phyloP scores from a whole-genome alignment of 1,284 basidiomycete species.

The Ganoderma leucocontextum region DNA sequence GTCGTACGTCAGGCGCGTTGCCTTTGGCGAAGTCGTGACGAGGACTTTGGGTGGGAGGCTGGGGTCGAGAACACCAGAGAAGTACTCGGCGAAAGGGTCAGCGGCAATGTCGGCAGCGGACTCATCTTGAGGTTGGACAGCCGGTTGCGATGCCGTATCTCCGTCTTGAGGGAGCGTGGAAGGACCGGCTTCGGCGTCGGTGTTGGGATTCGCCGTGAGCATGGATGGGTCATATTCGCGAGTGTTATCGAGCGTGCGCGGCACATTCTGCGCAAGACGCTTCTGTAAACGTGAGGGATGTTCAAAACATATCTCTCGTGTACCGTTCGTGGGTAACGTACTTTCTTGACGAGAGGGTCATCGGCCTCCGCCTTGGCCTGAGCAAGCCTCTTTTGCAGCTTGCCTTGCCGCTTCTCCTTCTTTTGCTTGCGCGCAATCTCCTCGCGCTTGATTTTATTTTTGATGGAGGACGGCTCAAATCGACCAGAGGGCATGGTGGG shows the following conservation, averaged over 20 bases:
- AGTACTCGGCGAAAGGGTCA: slow-evolving; percentile 79
- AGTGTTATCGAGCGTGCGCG: slow-evolving; percentile 93
- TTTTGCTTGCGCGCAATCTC: slow-evolving; percentile 80
- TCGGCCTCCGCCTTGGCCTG: slow-evolving; percentile 75
- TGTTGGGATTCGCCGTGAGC: slow-evolving; percentile 70
- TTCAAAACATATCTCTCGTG: background rate
- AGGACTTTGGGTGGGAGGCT: slow-evolving; percentile 84
- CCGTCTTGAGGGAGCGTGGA: slow-evolving; percentile 44
- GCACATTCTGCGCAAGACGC: slow-evolving; percentile 86
- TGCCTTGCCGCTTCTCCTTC: slow-evolving; percentile 82
- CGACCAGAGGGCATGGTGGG: slow-evolving; percentile 59
- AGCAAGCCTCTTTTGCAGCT: slow-evolving; percentile 82
- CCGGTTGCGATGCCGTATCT: slow-evolving; percentile 22
- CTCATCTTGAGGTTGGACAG: slow-evolving; percentile 56
- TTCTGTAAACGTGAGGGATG: slow-evolving; percentile 55
- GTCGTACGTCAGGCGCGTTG: slow-evolving; percentile 84
- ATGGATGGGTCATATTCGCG: slow-evolving; percentile 91
- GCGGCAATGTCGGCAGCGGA: slow-evolving; percentile 71
- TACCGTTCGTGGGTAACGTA: slow-evolving; percentile 42
- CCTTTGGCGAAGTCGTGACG: slow-evolving; percentile 90
- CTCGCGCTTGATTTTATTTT: slow-evolving; percentile 88
- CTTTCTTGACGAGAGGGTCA: slow-evolving; percentile 78
- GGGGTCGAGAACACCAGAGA: slow-evolving; percentile 70
- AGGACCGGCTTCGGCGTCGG: slow-evolving; percentile 42
- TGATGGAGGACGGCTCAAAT: slow-evolving; percentile 74